Conservation (phyloP, 2,329 filamentous ascomycete species). For the Fusarium camptoceras region DNA sequence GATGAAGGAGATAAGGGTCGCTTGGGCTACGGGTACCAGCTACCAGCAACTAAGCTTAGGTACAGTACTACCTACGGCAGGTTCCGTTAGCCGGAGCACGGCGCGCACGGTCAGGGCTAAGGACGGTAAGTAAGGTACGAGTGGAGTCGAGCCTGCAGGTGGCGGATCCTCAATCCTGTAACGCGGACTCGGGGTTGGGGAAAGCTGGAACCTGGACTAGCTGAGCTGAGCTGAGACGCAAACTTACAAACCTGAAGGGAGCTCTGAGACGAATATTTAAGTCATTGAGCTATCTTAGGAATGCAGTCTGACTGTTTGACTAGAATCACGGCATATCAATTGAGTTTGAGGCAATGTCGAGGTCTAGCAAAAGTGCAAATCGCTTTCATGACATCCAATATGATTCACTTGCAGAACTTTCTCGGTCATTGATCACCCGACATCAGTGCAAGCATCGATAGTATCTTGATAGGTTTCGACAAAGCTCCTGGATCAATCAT, state of each 20-base stretch:
- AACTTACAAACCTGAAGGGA: neutral
- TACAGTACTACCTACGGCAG: neutral
- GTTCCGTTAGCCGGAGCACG: slow-evolving; percentile 25
- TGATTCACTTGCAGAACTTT: neutral
- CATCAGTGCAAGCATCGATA: neutral
- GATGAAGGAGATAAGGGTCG: slow-evolving; percentile 25
- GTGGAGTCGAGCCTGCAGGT: neutral
- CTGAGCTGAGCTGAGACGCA: slow-evolving; percentile 5
- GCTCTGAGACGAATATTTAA: neutral
- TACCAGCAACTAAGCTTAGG: slow-evolving; percentile 2
- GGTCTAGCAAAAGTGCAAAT: neutral
- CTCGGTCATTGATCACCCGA: neutral
- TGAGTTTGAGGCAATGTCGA: neutral
- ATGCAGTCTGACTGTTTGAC: neutral
- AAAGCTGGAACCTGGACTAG: neutral
- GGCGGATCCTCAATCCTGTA: slow-evolving; percentile 6
- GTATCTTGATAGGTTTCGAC: neutral
- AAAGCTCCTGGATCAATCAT: neutral
- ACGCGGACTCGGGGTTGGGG: neutral
- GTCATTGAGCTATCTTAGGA: neutral
- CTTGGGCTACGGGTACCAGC: slow-evolving; percentile 33
- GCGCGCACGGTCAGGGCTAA: slow-evolving; percentile 9
- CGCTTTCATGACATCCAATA: neutral
- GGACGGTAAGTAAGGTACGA: slow-evolving; percentile 9
- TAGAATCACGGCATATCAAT: neutral